A percentile compares a stretch with the other conserved stretches of the same genome.
These are phyloP conservation scores for Fusarium nanum DNA, from an alignment of 2,329 filamentous ascomycete genomes.

Conservation along the genomic window DNA sequence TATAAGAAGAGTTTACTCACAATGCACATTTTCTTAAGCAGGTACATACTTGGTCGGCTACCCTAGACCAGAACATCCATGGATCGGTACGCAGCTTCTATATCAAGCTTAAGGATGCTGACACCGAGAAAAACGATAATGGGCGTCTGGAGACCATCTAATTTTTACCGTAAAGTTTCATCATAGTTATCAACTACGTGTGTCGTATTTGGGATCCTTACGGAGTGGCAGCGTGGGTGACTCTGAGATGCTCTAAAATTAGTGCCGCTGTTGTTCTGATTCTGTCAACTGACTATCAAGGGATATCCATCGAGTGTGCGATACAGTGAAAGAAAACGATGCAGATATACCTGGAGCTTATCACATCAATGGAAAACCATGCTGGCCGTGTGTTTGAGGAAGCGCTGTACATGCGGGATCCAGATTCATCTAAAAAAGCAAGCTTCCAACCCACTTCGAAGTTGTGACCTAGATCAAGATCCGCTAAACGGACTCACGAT, in stretches of 20 bases:
- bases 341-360: background rate
- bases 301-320: background rate
- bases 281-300: background rate
- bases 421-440: background rate
- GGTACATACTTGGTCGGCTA: background rate
- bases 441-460: background rate
- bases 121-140: background rate
- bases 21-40: background rate
- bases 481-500: conserved; percentile 1
- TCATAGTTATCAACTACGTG: background rate
- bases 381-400: conserved; percentile 3
- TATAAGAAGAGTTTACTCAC: background rate
- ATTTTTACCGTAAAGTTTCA: background rate
- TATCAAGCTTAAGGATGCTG: background rate
- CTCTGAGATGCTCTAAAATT: background rate
- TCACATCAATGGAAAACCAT: background rate
- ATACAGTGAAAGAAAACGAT: background rate
- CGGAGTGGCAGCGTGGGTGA: background rate
- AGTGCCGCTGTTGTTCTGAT: background rate
- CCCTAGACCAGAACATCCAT: background rate
- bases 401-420: conserved; percentile 4
- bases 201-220: background rate
- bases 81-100: background rate
- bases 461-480: background rate
- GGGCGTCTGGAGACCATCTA: background rate